A percentile compares a stretch with the other conserved stretches of the same genome.
phyloP scores from a whole-genome alignment of 2,329 filamentous ascomycete species.

The Exophiala calicioides region DNA sequence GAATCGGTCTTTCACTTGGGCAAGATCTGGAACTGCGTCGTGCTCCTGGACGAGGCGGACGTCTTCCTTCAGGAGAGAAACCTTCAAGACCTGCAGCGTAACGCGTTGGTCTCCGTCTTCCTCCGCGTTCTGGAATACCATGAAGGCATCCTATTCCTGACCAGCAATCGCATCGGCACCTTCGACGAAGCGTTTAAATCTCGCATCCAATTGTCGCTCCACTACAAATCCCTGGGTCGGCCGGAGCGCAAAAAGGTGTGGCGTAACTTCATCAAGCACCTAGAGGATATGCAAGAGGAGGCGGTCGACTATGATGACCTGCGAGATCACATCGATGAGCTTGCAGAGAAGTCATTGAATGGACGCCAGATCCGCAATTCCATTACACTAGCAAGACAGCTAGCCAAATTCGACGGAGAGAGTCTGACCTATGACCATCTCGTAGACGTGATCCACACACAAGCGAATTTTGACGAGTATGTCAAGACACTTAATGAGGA shows the following conservation, averaged over 20 bases:
- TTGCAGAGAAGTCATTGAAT: constrained; percentile 30
- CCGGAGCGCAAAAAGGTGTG: constrained; percentile 3
- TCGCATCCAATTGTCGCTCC: constrained; percentile 79
- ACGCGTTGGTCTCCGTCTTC: constrained; percentile 37
- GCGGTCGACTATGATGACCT: constrained; percentile 22
- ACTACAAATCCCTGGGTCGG: constrained; percentile 52
- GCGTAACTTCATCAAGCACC: constrained; percentile 15
- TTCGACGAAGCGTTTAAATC: constrained; percentile 91
- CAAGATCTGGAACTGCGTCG: constrained; percentile 39
- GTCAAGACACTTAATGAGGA: background rate
- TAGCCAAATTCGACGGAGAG: constrained; percentile 21
- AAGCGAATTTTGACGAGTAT: background rate
- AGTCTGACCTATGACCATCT: constrained; percentile 21
- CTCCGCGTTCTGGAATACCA: constrained; percentile 40
- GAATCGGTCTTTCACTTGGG: constrained; percentile 41
- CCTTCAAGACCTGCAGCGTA: constrained; percentile 28
- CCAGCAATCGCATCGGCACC: constrained; percentile 66
- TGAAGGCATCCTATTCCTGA: constrained; percentile 49
- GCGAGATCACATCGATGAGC: constrained; percentile 21
- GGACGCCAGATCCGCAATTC: constrained; percentile 35
- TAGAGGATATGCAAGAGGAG: constrained; percentile 1
- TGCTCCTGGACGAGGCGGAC: constrained; percentile 36
- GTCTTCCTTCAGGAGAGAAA: constrained; percentile 33
- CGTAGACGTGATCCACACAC: background rate
- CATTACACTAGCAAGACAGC: constrained; percentile 30